Base-by-base conservation (phyloP, 148 eudicot genomes). In the Talinum fruticosum region DNA sequence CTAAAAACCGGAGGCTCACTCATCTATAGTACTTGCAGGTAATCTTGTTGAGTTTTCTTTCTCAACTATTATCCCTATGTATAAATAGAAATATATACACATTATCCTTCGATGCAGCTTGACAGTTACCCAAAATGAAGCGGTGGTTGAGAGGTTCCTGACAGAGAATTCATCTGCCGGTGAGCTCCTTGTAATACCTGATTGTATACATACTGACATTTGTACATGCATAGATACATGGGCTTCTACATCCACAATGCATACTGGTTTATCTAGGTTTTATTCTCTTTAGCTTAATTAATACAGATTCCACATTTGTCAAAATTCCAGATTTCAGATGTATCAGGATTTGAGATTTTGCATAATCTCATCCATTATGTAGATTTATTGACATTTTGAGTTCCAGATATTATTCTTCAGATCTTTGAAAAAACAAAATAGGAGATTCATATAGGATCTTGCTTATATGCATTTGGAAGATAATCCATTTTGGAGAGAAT, bases 11-110 rank as follows among this genome's bases (percentile, higher is more conserved):
- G 97, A 59, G 99, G 99, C 68, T 84, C 70, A 32, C 98, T 96
- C 72, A 85, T 96, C 75, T 96, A 96, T 87, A 96, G 99, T 84
- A 96, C 99, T 51, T 96, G 99, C 97, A 96, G 99, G 99, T 93
- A 66, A 36, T 3, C 37, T 79, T 72, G 35, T 69, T 61, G 41
- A 32, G 35, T 14, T 49, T 35, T 26, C 61, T 29, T 45, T 65
- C 15, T 64, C 14, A 66, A 53, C 66, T 67, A 34, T 36, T 15
- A 78, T 64, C 35, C 34, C 61, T 14, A 23, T 71, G 1, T 44
- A 16, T n/a, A n/a, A 38, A 3, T 29, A 67, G 15, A 34, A 66
- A 41, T 61, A 23, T 23, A 66, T 65, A 37, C 59, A 49, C 34
- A 35, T 61, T 81, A 26, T 36, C 34, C 78, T 71, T 35, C 83